Percentiles rank a stretch among this genome's conserved stretches.
Conservation (phyloP, 208 protist genomes). For the Zelonia costaricensis region DNA sequence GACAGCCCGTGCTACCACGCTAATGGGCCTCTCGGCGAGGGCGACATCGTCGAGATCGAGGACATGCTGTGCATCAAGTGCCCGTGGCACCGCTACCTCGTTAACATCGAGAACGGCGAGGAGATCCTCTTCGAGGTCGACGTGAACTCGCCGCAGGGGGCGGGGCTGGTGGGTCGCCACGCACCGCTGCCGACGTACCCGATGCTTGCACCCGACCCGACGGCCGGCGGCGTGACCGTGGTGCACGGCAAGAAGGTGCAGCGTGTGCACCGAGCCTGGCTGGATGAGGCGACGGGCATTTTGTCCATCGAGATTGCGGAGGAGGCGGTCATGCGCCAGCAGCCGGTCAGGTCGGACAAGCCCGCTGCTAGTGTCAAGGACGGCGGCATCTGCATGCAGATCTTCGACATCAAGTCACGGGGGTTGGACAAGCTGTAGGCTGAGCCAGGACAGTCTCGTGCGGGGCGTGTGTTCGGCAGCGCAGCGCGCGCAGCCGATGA, state of each 20-base stretch:
- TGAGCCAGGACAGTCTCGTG: too few species aligned
- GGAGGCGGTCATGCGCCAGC: conserved; percentile 39
- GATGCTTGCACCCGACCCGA: conserved; percentile 17
- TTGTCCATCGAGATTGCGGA: conserved; percentile 77
- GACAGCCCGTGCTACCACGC: conserved; percentile 89
- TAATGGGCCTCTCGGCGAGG: conserved; percentile 79
- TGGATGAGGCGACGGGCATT: conserved; percentile 71
- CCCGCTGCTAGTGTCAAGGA: conserved; percentile 47
- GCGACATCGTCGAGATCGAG: conserved; percentile 81
- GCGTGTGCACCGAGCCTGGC: conserved; percentile 55
- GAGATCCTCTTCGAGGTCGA: conserved; percentile 51
- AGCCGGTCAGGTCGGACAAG: conserved; percentile 62
- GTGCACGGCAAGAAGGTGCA: conserved; percentile 51
- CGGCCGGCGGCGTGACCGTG: conserved; percentile 22
- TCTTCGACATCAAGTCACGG: conserved; percentile 79
- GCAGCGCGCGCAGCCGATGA: too few species aligned
- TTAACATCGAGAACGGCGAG: conserved; percentile 75
- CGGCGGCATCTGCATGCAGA: conserved; percentile 89
- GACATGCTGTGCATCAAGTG: conserved; percentile 82
- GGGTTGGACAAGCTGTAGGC: conserved; percentile 42
- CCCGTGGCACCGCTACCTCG: conserved; percentile 81
- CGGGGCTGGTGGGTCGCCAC: conserved; percentile 28
- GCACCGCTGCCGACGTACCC: conserved; percentile 21
- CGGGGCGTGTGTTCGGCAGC: too few species aligned
- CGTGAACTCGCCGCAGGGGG: conserved; percentile 20